Evolutionary conservation across 75 land plant genomes (phyloP), one percentile per base, ranked within the genome.

Genomic region (Chamaecyparis obtusa): DNA sequence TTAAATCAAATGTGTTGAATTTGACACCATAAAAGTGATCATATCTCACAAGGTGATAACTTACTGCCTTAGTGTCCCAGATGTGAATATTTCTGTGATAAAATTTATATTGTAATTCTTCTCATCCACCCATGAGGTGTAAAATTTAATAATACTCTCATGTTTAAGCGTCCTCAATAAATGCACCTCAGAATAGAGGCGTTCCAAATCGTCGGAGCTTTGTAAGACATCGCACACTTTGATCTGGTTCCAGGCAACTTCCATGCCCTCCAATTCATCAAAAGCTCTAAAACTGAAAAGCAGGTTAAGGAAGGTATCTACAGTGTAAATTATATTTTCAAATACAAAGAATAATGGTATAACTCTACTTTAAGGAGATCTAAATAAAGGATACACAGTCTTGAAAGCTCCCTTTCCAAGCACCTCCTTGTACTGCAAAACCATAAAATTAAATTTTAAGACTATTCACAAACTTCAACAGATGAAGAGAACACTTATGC

Each of bases 231-330:
- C 99, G 27, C 89, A 84, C 75, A 97, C 90, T 89, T 95, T 96
- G 76, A 97, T 92, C 91, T 97, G 98, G 89, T 97, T 97, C 99
- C 99, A 97, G 14, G 99, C 99, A 44, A 97, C 99, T 86, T 97
- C 99, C n/a, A 97, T 93, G 39, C 99, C 99, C 86, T 97, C 96
- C 88, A 91, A 88, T 90, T 97, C 96, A 89, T 97, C 99, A 86
- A 97, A 97, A 32, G 96, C 99, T 87, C 92, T 90, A 89, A 96
- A 97, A 57, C 99, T 97, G 83, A 64, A 41, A 64, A 24, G 35
- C 51, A 56, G 75, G 32, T 49, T 84, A 80, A 11, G 78, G 14
- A 9, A 85, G 33, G 1, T 60, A 90, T 93, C 87, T 90, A 93
- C 91, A 90, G 81, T 11, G 13, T 54, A 83, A 56, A 75, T 21